These are phyloP conservation scores for Penicillium sp. DNA, from an alignment of 2,329 filamentous ascomycete species.

Conservation along the genomic window DNA sequence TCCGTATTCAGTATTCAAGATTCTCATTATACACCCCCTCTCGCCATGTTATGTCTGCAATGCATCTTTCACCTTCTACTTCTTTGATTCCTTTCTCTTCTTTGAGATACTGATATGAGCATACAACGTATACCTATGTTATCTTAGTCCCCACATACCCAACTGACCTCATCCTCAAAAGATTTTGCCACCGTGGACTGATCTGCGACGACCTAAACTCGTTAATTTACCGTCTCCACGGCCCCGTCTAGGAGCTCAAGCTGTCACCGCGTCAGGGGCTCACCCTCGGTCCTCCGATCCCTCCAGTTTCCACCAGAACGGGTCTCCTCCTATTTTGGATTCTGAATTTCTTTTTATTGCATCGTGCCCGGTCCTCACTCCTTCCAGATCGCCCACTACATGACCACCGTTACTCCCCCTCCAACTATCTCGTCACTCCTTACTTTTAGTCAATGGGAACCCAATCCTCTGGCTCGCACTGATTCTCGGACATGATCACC, in stretches of 20 bases:
- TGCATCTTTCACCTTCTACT: not conserved
- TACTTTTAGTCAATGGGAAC: conserved; percentile 29
- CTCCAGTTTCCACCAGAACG: conserved; percentile 31
- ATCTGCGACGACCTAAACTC: conserved; percentile 26
- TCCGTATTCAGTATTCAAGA: not conserved
- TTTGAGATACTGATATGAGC: not conserved
- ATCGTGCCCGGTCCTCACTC: conserved; percentile 29
- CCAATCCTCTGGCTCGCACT: conserved; percentile 21
- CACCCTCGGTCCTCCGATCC: conserved; percentile 25
- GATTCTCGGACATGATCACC: conserved; percentile 33
- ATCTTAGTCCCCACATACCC: not conserved
- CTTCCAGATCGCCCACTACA: conserved; percentile 23
- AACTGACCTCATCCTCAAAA: not conserved
- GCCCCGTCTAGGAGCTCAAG: conserved; percentile 28
- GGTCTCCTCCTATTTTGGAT: conserved; percentile 39
- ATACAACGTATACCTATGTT: not conserved
- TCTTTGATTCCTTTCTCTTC: not conserved
- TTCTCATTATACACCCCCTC: not conserved
- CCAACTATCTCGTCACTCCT: conserved; percentile 28
- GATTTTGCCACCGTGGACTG: conserved; percentile 21
- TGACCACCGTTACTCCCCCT: conserved; percentile 29
- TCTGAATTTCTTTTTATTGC: conserved; percentile 25
- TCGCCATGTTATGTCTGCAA: not conserved
- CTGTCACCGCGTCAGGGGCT: conserved; percentile 42
- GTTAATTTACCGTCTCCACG: conserved; percentile 31